Evolutionary conservation across 2,329 filamentous ascomycete genomes (phyloP), one percentile per base, ranked within the genome.

Genomic region (Neoarthrinium moseri): DNA sequence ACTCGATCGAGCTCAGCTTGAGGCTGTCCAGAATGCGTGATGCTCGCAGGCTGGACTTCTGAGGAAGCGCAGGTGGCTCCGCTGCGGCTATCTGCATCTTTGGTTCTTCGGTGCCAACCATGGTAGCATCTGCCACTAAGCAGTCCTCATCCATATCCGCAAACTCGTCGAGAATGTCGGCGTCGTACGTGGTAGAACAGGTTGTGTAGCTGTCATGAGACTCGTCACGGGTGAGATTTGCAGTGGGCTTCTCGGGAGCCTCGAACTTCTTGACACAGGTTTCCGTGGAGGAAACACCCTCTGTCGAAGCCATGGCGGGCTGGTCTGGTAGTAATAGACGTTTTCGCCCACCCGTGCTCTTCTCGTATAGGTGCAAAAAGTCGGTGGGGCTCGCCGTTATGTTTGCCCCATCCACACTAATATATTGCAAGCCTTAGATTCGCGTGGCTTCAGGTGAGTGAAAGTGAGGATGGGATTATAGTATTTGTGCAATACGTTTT

Each of bases 41-140:
- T 17, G 67, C 63, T 54, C 78, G 66, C 18, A 75, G 68, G 8
- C 71, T 62, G 56, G 75, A 80, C 67, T 71, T 77, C 50, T 67
- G 64, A 2, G 78, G 78, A 5, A 81, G 62, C 30, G 71, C 70
- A 8, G 77, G 77, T 21, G 69, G 55, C 41, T 62, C 56, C 13
- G 62, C 34, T 12, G 42, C 24, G 18, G 32, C 21, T 5, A 7
- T 34, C 26, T 35, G 17, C 33, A 46, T 24, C 27, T 38, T 32
- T 4, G 26, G 20, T 23, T 37, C 34, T 33, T 34, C 30, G 15
- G 17, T 27, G 10, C 21, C 26, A 10, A 41, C 34, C n/a, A 41
- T 42, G 22, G 33, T 29, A 11, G 43, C 37, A n/a, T 49, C 37
- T 12, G n/a, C 43, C 21, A 46, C 15, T 13, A 49, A 27, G 35